A percentile compares a stretch with the other conserved stretches of the same genome.
These are phyloP conservation scores for Agrocybe praecox DNA, from an alignment of 768 basidiomycete genomes.

Conservation along the genomic window DNA sequence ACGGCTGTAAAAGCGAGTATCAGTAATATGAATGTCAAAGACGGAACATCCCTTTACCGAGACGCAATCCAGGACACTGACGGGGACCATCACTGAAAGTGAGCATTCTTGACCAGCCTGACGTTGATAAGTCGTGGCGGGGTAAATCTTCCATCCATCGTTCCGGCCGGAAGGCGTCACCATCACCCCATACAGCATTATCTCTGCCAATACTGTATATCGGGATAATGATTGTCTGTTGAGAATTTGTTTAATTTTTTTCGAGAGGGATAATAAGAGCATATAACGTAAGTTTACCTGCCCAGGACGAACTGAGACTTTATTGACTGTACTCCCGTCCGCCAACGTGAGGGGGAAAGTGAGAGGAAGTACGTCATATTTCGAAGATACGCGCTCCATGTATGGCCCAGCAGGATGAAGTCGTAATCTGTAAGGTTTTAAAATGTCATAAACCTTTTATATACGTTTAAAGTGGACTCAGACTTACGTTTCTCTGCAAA, in stretches of 20 bases:
- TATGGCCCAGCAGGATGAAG: conserved; percentile 2
- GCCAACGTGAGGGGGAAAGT: neutral
- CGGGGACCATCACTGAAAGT: conserved; percentile 7
- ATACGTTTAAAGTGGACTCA: neutral
- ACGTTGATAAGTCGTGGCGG: neutral
- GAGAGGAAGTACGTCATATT: neutral
- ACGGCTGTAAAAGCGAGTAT: neutral
- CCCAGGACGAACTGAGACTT: neutral
- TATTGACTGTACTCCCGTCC: neutral
- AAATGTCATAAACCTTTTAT: neutral
- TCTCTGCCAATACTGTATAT: neutral
- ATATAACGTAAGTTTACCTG: neutral
- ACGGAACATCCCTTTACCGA: too few relatives aligned
- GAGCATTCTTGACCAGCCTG: conserved; percentile 1
- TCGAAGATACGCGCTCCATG: conserved; percentile 5
- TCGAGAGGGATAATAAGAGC: neutral
- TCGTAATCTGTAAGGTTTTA: neutral
- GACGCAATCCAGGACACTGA: neutral
- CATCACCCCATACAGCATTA: neutral
- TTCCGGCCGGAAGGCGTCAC: conserved; percentile 2
- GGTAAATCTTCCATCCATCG: conserved; percentile 1
- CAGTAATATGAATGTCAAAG: neutral
- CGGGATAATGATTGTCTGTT: conserved; percentile 4
- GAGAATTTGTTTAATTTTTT: too few relatives aligned
- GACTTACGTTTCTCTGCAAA: conserved; percentile 1